phyloP scores from a whole-genome alignment of 495 filamentous ascomycete species.

The Alectoria sarmentosa region DNA sequence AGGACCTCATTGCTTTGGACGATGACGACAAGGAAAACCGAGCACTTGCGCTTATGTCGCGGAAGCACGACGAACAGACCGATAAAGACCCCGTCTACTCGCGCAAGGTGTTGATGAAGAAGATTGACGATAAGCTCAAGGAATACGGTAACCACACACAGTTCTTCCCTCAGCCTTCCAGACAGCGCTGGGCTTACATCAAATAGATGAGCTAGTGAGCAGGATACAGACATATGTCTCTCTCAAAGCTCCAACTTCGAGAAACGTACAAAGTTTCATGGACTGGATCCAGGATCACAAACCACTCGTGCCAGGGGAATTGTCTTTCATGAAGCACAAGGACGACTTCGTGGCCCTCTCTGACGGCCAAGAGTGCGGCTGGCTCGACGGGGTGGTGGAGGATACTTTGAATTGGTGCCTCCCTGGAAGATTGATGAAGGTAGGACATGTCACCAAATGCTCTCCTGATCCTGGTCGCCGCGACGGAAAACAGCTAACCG shows the following conservation, averaged over 20 bases:
- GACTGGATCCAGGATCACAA: slow-evolving; percentile 28
- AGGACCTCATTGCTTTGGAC: slow-evolving; percentile 30
- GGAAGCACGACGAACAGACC: slow-evolving; percentile 22
- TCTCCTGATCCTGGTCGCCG: neutral
- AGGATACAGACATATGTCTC: slow-evolving; percentile 16
- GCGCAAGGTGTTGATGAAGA: slow-evolving; percentile 27
- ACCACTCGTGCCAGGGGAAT: slow-evolving; percentile 25
- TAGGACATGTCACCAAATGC: neutral
- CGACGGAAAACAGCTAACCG: neutral
- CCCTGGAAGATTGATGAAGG: slow-evolving; percentile 19
- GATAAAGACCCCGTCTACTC: slow-evolving; percentile 20
- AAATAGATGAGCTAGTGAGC: slow-evolving; percentile 22
- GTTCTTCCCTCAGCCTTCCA: neutral
- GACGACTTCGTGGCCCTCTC: slow-evolving; percentile 35
- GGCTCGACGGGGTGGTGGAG: slow-evolving; percentile 34
- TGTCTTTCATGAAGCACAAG: slow-evolving; percentile 27
- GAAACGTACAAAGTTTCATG: slow-evolving; percentile 29
- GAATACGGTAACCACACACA: slow-evolving; percentile 27
- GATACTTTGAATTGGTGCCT: slow-evolving; percentile 25
- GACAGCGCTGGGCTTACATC: slow-evolving; percentile 1
- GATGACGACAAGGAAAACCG: slow-evolving; percentile 17
- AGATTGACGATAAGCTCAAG: slow-evolving; percentile 33
- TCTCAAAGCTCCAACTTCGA: slow-evolving; percentile 18
- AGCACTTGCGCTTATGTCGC: slow-evolving; percentile 18
- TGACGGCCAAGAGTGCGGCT: slow-evolving; percentile 32